phyloP scores from a whole-genome alignment of 169 alveolate genomes.

The Plasmodium reichenowi region DNA sequence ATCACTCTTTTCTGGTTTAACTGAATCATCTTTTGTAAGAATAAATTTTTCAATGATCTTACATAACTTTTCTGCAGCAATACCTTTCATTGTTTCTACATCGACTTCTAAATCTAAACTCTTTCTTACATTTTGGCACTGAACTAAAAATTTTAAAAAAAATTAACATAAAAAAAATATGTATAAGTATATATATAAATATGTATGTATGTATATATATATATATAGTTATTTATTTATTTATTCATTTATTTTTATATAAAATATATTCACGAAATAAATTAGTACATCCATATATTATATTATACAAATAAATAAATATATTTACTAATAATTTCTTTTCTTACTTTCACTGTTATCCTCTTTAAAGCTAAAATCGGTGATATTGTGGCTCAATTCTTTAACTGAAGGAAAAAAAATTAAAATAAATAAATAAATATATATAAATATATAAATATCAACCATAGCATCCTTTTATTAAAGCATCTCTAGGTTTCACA shows the following conservation, averaged over 20 bases:
- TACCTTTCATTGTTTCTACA: conserved; percentile 32
- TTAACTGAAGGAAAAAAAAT: conserved; percentile 18
- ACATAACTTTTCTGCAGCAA: conserved; percentile 49
- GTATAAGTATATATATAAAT: too few species aligned
- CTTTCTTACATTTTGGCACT: conserved; percentile 37
- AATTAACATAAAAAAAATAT: background rate
- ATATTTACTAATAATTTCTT: background rate
- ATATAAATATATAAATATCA: background rate
- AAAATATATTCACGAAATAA: background rate
- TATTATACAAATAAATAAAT: background rate
- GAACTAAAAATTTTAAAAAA: conserved; percentile 15
- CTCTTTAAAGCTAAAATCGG: conserved; percentile 26
- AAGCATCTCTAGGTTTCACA: background rate
- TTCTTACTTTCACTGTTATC: background rate
- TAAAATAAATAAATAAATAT: background rate
- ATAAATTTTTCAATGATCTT: conserved; percentile 20
- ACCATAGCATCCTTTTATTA: too few species aligned
- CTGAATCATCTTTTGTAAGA: background rate
- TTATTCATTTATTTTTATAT: background rate
- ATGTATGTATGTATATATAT: too few species aligned
- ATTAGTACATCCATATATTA: background rate
- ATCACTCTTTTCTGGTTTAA: background rate
- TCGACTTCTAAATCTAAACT: conserved; percentile 31
- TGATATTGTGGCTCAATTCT: conserved; percentile 37
- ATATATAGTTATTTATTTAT: background rate